Percentiles rank a stretch among this genome's conserved stretches.
Conservation (phyloP, 495 filamentous ascomycete species). For the Penicillium chermesinum region DNA sequence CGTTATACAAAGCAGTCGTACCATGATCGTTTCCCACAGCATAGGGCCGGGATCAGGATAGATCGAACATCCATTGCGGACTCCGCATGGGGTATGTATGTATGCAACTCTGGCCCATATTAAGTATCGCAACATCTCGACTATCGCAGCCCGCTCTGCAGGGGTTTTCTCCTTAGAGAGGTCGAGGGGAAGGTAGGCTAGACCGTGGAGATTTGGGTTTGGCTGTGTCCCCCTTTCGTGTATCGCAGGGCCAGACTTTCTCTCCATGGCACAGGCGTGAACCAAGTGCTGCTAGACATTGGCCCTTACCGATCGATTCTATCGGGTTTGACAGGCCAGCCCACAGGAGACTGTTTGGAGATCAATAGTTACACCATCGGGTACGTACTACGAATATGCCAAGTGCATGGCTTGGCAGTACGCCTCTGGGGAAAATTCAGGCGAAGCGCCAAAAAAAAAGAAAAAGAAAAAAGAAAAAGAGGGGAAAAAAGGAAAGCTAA, state of each 20-base stretch:
- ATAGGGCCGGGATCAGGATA: conserved; percentile 5
- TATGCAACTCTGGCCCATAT: conserved; percentile 4
- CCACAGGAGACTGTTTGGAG: not conserved
- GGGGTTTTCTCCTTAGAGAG: conserved; percentile 1
- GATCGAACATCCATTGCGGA: conserved; percentile 1
- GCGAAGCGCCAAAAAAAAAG: not conserved
- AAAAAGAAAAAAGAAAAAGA: not conserved
- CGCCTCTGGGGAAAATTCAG: not conserved
- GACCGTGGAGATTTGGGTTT: conserved; percentile 8
- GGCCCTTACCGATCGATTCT: not conserved
- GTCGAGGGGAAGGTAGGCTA: conserved; percentile 3
- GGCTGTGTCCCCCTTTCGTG: conserved; percentile 2
- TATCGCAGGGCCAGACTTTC: not conserved
- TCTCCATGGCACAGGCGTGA: conserved; percentile 1
- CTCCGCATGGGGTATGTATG: conserved; percentile 1
- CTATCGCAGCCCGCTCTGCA: conserved; percentile 5
- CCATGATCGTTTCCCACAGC: not conserved
- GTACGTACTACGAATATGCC: not conserved
- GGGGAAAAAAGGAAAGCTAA: not conserved
- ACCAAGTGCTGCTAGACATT: not conserved
- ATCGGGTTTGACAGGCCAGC: not conserved
- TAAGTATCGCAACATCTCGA: conserved; percentile 1
- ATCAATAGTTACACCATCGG: not conserved
- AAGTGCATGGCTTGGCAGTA: not conserved
- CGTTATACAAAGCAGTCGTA: too few relatives aligned